Conservation (phyloP, 768 basidiomycete species). For the Lentinus brumalis region DNA sequence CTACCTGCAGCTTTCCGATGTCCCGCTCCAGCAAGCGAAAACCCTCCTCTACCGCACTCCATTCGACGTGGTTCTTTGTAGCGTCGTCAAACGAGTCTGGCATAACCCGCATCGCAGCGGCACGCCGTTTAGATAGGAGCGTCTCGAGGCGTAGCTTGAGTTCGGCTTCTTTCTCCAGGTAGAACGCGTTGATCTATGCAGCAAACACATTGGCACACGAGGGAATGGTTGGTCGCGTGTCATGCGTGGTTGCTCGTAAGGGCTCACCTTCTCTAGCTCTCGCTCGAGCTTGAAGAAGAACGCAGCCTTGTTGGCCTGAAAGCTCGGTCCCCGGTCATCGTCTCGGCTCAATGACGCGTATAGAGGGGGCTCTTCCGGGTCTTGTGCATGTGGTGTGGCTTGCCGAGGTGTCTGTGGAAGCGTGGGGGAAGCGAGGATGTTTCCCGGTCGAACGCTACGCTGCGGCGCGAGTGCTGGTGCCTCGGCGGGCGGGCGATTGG, state of each 20-base stretch:
- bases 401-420: conserved; percentile 19
- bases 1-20: conserved; percentile 91
- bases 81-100: conserved; percentile 68
- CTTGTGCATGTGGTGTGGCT: conserved; percentile 22
- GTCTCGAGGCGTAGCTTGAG: conserved; percentile 91
- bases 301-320: conserved; percentile 93
- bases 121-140: conserved; percentile 89
- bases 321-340: conserved; percentile 77
- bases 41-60: conserved; percentile 95
- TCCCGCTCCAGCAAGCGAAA: conserved; percentile 94
- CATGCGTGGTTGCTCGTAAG: not conserved
- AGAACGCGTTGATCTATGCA: conserved; percentile 92
- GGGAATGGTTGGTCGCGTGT: conserved; percentile 6
- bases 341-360: conserved; percentile 65
- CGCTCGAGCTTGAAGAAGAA: conserved; percentile 99
- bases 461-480: conserved; percentile 75
- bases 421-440: conserved; percentile 38
- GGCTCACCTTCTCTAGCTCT: conserved; percentile 89
- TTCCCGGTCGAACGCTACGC: conserved; percentile 54
- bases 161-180: conserved; percentile 96
- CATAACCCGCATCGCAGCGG: conserved; percentile 70
- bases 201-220: conserved; percentile 1
- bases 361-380: conserved; percentile 54
- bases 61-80: conserved; percentile 75
- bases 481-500: conserved; percentile 88